phyloP scores from a whole-genome alignment of 306 rosid genomes.

The Sphenostylis stenocarpa region DNA sequence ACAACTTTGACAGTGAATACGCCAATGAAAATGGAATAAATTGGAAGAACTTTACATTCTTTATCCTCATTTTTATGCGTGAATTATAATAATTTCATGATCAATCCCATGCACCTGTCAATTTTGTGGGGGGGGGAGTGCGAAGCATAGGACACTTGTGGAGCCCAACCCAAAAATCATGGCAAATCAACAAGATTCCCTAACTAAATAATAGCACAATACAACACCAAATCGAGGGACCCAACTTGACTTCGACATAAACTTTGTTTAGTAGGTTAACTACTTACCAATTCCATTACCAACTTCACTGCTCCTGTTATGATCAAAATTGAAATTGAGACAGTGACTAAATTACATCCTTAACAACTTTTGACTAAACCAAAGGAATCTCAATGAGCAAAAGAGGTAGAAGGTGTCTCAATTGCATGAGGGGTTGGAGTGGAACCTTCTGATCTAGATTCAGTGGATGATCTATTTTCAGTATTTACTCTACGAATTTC shows the following conservation, averaged over 20 bases:
- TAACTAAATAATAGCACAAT: neutral
- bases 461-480: slow-evolving; percentile 50
- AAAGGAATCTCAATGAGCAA: slow-evolving; percentile 42
- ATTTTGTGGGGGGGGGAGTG: neutral
- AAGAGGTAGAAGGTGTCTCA: slow-evolving; percentile 45
- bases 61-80: neutral
- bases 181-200: slow-evolving; percentile 25
- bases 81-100: neutral
- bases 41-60: neutral
- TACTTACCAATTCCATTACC: slow-evolving; percentile 23
- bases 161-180: slow-evolving; percentile 38
- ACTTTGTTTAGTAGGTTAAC: slow-evolving; percentile 25
- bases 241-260: slow-evolving; percentile 25
- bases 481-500: slow-evolving; percentile 52
- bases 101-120: neutral
- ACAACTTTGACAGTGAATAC: neutral
- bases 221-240: slow-evolving; percentile 23
- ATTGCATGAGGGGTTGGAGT: slow-evolving; percentile 46
- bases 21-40: neutral
- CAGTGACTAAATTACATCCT: neutral
- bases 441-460: slow-evolving; percentile 50
- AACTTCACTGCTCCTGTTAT: neutral
- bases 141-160: neutral
- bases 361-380: no score
- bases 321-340: slow-evolving; percentile 11